Base-by-base conservation (phyloP, 768 basidiomycete genomes). In the Glaciozyma antarctica region DNA sequence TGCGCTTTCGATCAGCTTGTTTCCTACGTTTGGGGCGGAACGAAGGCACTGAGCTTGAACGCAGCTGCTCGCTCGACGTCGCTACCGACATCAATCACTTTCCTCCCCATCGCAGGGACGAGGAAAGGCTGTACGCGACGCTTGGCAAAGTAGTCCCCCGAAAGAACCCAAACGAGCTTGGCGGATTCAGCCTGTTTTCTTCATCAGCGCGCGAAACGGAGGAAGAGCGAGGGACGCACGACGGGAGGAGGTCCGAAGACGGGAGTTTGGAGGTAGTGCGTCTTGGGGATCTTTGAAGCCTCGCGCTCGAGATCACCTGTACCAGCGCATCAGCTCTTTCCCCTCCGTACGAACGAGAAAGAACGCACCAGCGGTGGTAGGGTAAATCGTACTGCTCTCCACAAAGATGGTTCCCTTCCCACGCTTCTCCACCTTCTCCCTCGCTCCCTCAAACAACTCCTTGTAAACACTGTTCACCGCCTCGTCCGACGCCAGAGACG, bases 31-130 rank as follows among this genome's bases (percentile, higher is more conserved):
- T 28, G n/a, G 16, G 16, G 26, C 8, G 24, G 51, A n/a, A n/a
- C 6, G 17, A n/a, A 63, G 60, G 30, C 45, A 69, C 90, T 82
- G 12, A 91, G 78, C 76, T 91, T 91, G 77, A 85, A 82, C 13
- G 83, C 84, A 7, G 83, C 81, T 82, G 87, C 89, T 77, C 88
- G 86, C 78, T 91, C 88, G 41, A 92, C 80, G 75, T 93, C 90
- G 30, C 82, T 85, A 30, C 91, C 91, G 16, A 94, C 80, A 75
- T 93, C 91, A 73, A 80, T 77, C 12, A 76, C 67, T 68, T 88
- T 90, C 66, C 82, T 80, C 24, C 85, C 91, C 54, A 90, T 81
- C 8, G 85, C 82, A 19, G 90, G 90, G 0, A 90, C 84, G 34
- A 90, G 80, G n/a, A 87, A 78, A 73, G 88, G 82, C 1, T 85